Base-by-base conservation (phyloP, 2,329 filamentous ascomycete species). In the Ophiostoma sp. region DNA sequence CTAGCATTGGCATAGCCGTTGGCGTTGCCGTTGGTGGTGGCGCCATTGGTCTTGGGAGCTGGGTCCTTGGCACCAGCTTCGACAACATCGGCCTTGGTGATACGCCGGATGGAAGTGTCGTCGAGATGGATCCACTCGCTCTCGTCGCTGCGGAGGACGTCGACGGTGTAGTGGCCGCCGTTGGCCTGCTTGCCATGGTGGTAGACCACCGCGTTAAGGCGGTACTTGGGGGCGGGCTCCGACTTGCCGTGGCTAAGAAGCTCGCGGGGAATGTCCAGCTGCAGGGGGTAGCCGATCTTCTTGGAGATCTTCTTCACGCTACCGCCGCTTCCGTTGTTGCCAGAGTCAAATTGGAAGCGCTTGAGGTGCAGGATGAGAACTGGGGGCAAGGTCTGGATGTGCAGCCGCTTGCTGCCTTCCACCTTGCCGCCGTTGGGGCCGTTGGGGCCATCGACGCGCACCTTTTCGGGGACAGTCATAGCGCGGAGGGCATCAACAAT, bases 261-360 rank as follows among this genome's bases (percentile, higher is more conserved):
- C 77, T 98, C 94, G 71, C 90, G 90, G 0, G 95, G 95, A 73
- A 99, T 93, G 78, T 98, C 94, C 68, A 99, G 84, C 76, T 98
- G 94, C 36, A 99, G 83, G 0, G 95, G 95, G 77, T 99, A 99
- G 27, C 93, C 94, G 71, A 99, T 85, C 82, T 94, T 96, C 83
- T 98, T 99, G 92, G 94, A 97, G 73, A 98, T 96, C 83, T 99
- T 99, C 83, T 99, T 99, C 76, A 97, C 90, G 0, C 93, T 96
- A 33, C 62, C 62, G 7, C 90, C 90, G 0, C 93, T 96, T 33
- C 60, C 60, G 8, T 90, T 91, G 71, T 2, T 48, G 44, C 90
- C 87, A 72, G 89, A 92, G 76, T 98, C 93, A 76, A 97, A 98
- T 76, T 97, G 93, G 84, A 99, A 99, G 64, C 95, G 92, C 82